Evolutionary conservation across 2,329 filamentous ascomycete species (phyloP).

Genomic region (Aspergillus brunneoviolaceus): DNA sequence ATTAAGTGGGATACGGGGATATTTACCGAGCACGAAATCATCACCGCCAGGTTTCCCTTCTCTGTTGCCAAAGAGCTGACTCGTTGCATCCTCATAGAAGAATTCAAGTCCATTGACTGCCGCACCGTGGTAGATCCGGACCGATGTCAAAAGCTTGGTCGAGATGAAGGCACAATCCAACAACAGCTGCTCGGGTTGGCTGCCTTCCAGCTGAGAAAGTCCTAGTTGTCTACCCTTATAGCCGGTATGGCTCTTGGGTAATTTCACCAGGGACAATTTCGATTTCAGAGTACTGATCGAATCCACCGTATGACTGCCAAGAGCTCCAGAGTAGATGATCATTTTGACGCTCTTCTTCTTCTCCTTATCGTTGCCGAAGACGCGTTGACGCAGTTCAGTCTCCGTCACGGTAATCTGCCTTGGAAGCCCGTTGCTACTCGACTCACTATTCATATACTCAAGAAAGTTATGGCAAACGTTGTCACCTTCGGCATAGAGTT

Average conservation of each 20-base stretch:
- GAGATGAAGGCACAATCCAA: slow-evolving; percentile 67
- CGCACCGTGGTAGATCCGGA: slow-evolving; percentile 74
- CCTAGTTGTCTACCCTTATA: slow-evolving; percentile 77
- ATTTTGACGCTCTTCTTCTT: slow-evolving; percentile 67
- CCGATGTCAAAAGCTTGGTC: slow-evolving; percentile 70
- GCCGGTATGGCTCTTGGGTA: slow-evolving; percentile 71
- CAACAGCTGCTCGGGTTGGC: slow-evolving; percentile 68
- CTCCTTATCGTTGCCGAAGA: slow-evolving; percentile 68
- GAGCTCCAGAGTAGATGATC: slow-evolving; percentile 72
- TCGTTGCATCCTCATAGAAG: slow-evolving; percentile 81
- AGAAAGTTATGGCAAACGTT: slow-evolving; percentile 77
- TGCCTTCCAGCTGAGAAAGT: slow-evolving; percentile 68
- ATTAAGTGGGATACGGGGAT: not conserved
- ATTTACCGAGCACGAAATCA: slow-evolving; percentile 73
- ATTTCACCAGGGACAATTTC: slow-evolving; percentile 70
- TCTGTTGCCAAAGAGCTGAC: slow-evolving; percentile 80
- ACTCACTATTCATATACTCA: slow-evolving; percentile 68
- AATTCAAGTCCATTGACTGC: slow-evolving; percentile 88
- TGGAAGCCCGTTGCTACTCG: slow-evolving; percentile 59
- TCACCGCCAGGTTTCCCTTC: slow-evolving; percentile 69
- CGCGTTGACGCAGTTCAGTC: slow-evolving; percentile 65
- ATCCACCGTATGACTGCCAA: slow-evolving; percentile 72
- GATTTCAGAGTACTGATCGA: slow-evolving; percentile 71
- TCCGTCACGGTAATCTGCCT: slow-evolving; percentile 75
- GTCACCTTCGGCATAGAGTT: slow-evolving; percentile 78